A percentile compares a stretch with the other conserved stretches of the same genome.
phyloP scores from a whole-genome alignment of 2,329 filamentous ascomycete genomes.

The Stagonosporopsis tanaceti region DNA sequence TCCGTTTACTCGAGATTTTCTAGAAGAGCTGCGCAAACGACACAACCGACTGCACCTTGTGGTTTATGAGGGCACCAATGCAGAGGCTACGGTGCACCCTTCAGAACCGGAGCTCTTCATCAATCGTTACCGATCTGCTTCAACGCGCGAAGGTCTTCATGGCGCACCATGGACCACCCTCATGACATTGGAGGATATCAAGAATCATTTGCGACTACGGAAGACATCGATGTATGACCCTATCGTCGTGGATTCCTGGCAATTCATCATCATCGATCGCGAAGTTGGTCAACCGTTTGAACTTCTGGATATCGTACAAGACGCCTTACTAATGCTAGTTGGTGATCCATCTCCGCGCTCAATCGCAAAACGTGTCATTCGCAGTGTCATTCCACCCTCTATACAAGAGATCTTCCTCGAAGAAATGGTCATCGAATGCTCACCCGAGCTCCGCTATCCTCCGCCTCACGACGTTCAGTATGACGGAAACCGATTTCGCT shows the following conservation, averaged over 20 bases:
- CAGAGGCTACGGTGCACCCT: conserved; percentile 36
- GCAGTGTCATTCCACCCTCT: conserved; percentile 33
- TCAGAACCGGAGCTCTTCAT: conserved; percentile 37
- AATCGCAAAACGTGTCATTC: conserved; percentile 34
- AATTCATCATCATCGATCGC: conserved; percentile 44
- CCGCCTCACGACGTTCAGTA: conserved; percentile 35
- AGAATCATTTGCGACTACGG: conserved; percentile 32
- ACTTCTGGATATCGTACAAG: conserved; percentile 40
- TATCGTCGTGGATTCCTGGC: conserved; percentile 42
- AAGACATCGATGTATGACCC: conserved; percentile 42
- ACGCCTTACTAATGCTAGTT: conserved; percentile 33
- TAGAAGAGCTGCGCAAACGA: conserved; percentile 34
- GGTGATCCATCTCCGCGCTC: conserved; percentile 33
- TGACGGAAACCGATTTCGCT: conserved; percentile 36
- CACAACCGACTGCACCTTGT: conserved; percentile 32
- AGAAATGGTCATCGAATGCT: conserved; percentile 29
- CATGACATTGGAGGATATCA: conserved; percentile 38
- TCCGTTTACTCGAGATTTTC: conserved; percentile 28
- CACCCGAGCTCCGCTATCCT: conserved; percentile 25
- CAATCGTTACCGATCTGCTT: conserved; percentile 27
- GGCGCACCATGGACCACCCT: conserved; percentile 25
- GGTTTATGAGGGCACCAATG: conserved; percentile 39
- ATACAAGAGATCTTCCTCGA: conserved; percentile 35
- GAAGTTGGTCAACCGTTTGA: conserved; percentile 34
- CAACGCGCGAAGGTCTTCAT: conserved; percentile 23